phyloP scores from a whole-genome alignment of 345 rosid genomes.

The Gynandropsis gynandra region DNA sequence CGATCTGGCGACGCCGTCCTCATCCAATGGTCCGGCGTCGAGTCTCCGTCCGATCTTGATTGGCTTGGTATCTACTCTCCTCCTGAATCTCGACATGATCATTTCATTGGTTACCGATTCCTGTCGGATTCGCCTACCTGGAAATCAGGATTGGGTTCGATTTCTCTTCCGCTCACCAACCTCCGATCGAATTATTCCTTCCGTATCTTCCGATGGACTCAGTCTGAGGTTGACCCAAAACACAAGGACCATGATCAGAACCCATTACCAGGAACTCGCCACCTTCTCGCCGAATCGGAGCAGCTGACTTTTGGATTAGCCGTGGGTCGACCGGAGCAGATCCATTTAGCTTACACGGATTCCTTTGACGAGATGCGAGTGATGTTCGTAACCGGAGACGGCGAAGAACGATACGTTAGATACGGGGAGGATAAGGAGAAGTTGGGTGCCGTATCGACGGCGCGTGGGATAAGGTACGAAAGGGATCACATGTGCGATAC shows the following conservation, averaged over 20 bases:
- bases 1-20: constrained; percentile 55
- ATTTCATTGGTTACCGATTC: constrained; percentile 75
- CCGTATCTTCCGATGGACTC: constrained; percentile 85
- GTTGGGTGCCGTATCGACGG: constrained; percentile 25
- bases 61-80: constrained; percentile 92
- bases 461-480: constrained; percentile 69
- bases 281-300: constrained; percentile 45
- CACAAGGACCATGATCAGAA: constrained; percentile 67
- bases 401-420: constrained; percentile 49
- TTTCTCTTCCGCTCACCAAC: constrained; percentile 60
- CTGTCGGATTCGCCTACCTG: constrained; percentile 51
- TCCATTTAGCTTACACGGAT: constrained; percentile 66
- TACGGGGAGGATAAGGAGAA: constrained; percentile 52
- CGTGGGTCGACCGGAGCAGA: constrained; percentile 58
- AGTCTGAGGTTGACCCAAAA: constrained; percentile 53
- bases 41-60: constrained; percentile 69
- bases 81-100: constrained; percentile 55
- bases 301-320: constrained; percentile 34
- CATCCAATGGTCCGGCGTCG: constrained; percentile 62
- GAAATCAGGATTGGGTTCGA: constrained; percentile 65
- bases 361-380: constrained; percentile 72
- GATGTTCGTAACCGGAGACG: constrained; percentile 63
- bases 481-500: constrained; percentile 66
- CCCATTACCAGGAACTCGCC: constrained; percentile 67
- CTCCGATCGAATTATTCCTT: constrained; percentile 77